phyloP scores from a whole-genome alignment of 1,284 basidiomycete genomes.

The Ceratobasidium sp. region DNA sequence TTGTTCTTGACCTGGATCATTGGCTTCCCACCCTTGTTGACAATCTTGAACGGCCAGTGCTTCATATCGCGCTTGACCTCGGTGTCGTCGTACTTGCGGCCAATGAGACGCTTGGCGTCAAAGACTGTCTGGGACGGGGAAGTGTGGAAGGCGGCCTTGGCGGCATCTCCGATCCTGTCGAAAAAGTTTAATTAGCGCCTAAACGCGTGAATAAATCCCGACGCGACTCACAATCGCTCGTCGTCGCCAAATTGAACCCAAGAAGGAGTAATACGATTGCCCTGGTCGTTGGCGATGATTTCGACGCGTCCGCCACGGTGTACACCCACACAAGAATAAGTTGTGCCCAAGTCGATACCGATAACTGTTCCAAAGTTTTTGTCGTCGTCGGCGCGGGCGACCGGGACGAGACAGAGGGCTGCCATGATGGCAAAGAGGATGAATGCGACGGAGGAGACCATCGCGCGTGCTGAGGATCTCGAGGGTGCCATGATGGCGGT shows the following conservation, averaged over 20 bases:
- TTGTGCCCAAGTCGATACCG: slow-evolving; percentile 87
- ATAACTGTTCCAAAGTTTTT: slow-evolving; percentile 90
- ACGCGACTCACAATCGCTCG: slow-evolving; percentile 76
- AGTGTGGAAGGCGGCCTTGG: slow-evolving; percentile 80
- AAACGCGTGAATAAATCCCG: not conserved
- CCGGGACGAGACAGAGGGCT: slow-evolving; percentile 37
- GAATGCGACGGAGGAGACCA: slow-evolving; percentile 38
- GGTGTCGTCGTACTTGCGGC: slow-evolving; percentile 81
- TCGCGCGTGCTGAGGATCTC: slow-evolving; percentile 28
- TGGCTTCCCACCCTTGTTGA: slow-evolving; percentile 86
- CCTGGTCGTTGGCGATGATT: slow-evolving; percentile 97
- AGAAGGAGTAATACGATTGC: slow-evolving; percentile 95
- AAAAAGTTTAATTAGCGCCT: not conserved
- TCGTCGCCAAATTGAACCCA: slow-evolving; percentile 92
- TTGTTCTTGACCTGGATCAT: slow-evolving; percentile 85
- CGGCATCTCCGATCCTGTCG: slow-evolving; percentile 69
- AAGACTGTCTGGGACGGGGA: slow-evolving; percentile 97
- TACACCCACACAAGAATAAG: slow-evolving; percentile 62
- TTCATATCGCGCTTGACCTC: slow-evolving; percentile 84
- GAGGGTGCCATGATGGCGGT: slow-evolving; percentile 39
- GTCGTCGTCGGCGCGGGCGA: slow-evolving; percentile 48
- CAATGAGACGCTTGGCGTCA: slow-evolving; percentile 97
- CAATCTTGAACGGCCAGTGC: slow-evolving; percentile 87
- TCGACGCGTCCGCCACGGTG: slow-evolving; percentile 92
- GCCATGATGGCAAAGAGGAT: slow-evolving; percentile 37